Conservation (phyloP, 208 protist species). For the Leishmania amazonensis region DNA sequence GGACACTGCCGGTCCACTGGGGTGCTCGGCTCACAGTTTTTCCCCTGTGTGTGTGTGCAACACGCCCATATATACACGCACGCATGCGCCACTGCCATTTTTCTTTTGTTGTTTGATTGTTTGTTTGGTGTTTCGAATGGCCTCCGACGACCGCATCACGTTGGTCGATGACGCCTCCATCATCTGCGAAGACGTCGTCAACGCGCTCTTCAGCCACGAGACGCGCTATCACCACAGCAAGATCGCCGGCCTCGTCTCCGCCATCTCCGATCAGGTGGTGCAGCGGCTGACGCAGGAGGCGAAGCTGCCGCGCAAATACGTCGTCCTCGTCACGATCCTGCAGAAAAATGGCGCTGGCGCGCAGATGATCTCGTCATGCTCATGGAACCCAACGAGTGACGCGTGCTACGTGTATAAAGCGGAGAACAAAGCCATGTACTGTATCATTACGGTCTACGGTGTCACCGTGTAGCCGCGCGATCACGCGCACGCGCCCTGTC, state of each 20-base stretch:
- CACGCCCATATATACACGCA: too few species aligned
- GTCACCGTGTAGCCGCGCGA: conserved; percentile 48
- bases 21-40: background rate
- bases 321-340: conserved; percentile 81
- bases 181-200: conserved; percentile 78
- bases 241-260: conserved; percentile 57
- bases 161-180: conserved; percentile 77
- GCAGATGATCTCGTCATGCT: conserved; percentile 80
- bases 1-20: background rate
- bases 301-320: conserved; percentile 92
- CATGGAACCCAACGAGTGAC: conserved; percentile 90
- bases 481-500: background rate
- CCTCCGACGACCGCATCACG: conserved; percentile 59
- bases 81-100: too few species aligned
- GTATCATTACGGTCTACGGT: conserved; percentile 87
- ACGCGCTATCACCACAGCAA: conserved; percentile 72
- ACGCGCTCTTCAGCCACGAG: conserved; percentile 66
- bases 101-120: too few species aligned
- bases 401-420: conserved; percentile 78
- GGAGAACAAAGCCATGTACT: conserved; percentile 86
- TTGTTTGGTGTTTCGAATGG: background rate
- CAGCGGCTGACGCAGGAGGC: conserved; percentile 81
- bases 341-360: conserved; percentile 92
- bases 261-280: conserved; percentile 76
- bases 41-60: background rate